Conservation (phyloP, 805 yeast species). For the Yarrowia hollandica region DNA sequence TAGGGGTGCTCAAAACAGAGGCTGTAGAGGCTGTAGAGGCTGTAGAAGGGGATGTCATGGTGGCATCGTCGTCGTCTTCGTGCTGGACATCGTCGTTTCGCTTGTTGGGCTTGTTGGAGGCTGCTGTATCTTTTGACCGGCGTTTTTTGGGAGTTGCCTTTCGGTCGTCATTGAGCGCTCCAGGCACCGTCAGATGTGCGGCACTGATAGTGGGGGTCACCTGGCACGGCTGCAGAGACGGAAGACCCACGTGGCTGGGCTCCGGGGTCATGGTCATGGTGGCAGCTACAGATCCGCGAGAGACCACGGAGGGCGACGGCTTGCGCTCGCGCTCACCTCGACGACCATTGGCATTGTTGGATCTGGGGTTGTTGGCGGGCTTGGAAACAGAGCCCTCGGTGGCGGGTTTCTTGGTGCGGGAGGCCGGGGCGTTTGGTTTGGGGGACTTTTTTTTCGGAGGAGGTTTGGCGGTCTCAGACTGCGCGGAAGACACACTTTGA, state of each 20-base stretch:
- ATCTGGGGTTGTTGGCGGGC: background rate
- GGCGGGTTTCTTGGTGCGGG: conserved; percentile 20
- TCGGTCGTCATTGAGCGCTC: conserved; percentile 1
- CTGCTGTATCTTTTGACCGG: background rate
- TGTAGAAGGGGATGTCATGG: background rate
- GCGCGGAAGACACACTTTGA: conserved; percentile 22
- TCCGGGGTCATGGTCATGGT: conserved; percentile 19
- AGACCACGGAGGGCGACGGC: conserved; percentile 13
- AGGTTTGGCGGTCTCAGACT: conserved; percentile 9
- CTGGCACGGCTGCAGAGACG: conserved; percentile 14
- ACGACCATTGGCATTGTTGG: conserved; percentile 8
- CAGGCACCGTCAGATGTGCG: background rate
- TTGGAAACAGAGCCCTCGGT: conserved; percentile 23
- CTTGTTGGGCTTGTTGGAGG: background rate
- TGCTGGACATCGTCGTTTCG: background rate
- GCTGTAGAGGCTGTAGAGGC: background rate
- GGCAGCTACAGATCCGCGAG: background rate
- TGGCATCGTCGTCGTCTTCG: background rate
- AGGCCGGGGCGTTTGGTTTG: conserved; percentile 6
- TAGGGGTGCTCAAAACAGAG: background rate
- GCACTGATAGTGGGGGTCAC: background rate
- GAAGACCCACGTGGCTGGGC: background rate
- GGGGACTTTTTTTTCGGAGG: conserved; percentile 17
- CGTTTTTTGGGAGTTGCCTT: background rate
- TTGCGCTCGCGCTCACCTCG: conserved; percentile 2